These are phyloP conservation scores for Pythium scleroteichum DNA, from an alignment of 352 stramenopile species.

Conservation along the genomic window DNA sequence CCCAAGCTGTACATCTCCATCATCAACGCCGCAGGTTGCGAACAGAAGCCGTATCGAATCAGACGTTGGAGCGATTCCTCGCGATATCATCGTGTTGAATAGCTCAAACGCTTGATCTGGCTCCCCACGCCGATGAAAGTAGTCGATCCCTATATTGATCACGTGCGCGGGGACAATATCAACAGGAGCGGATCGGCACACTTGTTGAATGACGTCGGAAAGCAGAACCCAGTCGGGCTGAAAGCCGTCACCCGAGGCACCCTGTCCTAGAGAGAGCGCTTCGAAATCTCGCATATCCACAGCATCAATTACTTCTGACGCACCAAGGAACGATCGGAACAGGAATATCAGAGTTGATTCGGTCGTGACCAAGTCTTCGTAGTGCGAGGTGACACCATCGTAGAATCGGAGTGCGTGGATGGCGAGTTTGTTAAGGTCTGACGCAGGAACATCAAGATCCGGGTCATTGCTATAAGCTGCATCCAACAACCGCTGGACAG, in stretches of 20 bases:
- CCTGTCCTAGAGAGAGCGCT: conserved; percentile 15
- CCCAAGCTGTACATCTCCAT: conserved; percentile 49
- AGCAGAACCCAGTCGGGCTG: conserved; percentile 30
- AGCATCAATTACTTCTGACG: conserved; percentile 30
- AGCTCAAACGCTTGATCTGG: conserved; percentile 47
- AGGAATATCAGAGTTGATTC: conserved; percentile 33
- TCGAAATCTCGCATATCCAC: conserved; percentile 21
- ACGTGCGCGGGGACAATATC: conserved; percentile 46
- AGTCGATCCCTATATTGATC: conserved; percentile 71
- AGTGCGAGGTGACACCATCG: conserved; percentile 13
- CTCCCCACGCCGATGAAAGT: conserved; percentile 52
- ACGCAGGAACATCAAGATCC: conserved; percentile 20
- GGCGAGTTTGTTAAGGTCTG: conserved; percentile 23
- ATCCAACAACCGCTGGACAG: conserved; percentile 17
- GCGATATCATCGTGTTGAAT: conserved; percentile 62
- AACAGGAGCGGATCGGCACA: conserved; percentile 43
- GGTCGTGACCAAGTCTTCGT: conserved; percentile 19
- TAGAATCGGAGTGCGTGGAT: conserved; percentile 22
- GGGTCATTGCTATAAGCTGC: conserved; percentile 1
- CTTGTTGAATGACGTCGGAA: conserved; percentile 38
- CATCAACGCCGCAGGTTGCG: conserved; percentile 40
- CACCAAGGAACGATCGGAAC: conserved; percentile 44
- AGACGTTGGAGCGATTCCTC: conserved; percentile 42
- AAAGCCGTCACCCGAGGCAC: conserved; percentile 20
- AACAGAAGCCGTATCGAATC: conserved; percentile 65